Base-by-base conservation (phyloP, 371 early-diverging fungal species). In the Mucor sp. region DNA sequence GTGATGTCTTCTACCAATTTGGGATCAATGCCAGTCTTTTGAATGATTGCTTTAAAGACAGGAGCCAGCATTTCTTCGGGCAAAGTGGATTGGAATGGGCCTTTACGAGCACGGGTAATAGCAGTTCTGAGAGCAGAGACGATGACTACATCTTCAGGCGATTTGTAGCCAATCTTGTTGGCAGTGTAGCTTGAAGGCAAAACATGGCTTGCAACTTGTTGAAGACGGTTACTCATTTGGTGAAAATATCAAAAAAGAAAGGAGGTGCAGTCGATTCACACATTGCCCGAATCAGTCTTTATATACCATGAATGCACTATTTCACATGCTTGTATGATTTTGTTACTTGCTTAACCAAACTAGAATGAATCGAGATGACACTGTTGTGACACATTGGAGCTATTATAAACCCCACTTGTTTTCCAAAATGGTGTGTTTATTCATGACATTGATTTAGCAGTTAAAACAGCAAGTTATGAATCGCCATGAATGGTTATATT, bases 41-140 rank as follows among this genome's bases (percentile, higher is more conserved):
- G 89, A 50, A 95, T 75, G 58, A 91, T 76, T 56, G 86, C 96
- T 74, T 93, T 92, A 69, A 98, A 89, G 28, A 92, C 93, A 63
- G 84, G 86, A 44, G 94, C 91, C 61, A 99, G 85, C 35, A 97
- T 85, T 75, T 93, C 95, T 55, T 66, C 83, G 60, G 95, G 94
- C 68, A 91, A 88, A 50, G 94, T 91, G 74, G 96, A 97, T 77
- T 94, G 94, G 86, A 99, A 96, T 41, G 87, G 92, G 74, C 99
- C 99, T 84, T 93, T 95, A 73, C 93, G 90, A 39, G 94, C 94
- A 63, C 92, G 91, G 63, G 93, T 90, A 63, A 98, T 87, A 43
- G 98, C 92, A 25, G 97, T 94, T 77, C 99, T 94, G 71, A 93
- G 82, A 53, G 94, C 94, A 71, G 88, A 78, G 66, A 94, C 93